Evolutionary conservation across 257 asterid genomes (phyloP).

Genomic region (Jacaranda mimosifolia): DNA sequence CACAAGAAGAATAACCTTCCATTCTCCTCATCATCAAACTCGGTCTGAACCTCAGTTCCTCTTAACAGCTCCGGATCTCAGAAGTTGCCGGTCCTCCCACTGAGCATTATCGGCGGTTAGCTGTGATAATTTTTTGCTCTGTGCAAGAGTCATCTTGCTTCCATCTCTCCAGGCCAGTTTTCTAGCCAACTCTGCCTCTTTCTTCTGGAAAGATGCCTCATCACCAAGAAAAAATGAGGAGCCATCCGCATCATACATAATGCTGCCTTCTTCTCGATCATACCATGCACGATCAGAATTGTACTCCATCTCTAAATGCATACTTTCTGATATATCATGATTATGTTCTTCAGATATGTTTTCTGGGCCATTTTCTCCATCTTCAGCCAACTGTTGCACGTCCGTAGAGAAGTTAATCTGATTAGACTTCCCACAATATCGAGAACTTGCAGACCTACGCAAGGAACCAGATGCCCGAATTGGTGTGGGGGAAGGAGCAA

Average conservation of each 20-base stretch:
- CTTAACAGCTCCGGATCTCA: slow-evolving; percentile 97
- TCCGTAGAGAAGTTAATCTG: slow-evolving; percentile 42
- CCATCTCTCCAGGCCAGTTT: slow-evolving; percentile 96
- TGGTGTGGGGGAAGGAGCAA: slow-evolving; percentile 77
- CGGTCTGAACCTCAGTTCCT: slow-evolving; percentile 94
- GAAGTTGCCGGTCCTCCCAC: too few relatives aligned
- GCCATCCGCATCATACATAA: too few relatives aligned
- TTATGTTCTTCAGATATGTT: slow-evolving; percentile 52
- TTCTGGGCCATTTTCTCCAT: slow-evolving; percentile 42
- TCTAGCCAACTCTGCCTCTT: slow-evolving; percentile 89
- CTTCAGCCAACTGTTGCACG: slow-evolving; percentile 54
- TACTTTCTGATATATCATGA: slow-evolving; percentile 78
- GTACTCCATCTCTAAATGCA: slow-evolving; percentile 92
- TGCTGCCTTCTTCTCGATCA: slow-evolving; percentile 90
- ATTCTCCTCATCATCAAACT: slow-evolving; percentile 97
- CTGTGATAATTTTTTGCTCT: too few relatives aligned
- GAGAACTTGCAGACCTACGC: too few relatives aligned
- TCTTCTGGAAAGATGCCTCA: slow-evolving; percentile 83
- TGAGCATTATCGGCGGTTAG: too few relatives aligned
- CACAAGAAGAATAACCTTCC: too few relatives aligned
- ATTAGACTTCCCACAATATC: too few relatives aligned
- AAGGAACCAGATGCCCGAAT: slow-evolving; percentile 83
- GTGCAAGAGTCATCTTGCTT: too few relatives aligned
- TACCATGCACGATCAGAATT: slow-evolving; percentile 95
- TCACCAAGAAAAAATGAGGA: too few relatives aligned